Evolutionary conservation across 257 asterid species (phyloP).

Genomic region (Knoxia roxburghii): DNA sequence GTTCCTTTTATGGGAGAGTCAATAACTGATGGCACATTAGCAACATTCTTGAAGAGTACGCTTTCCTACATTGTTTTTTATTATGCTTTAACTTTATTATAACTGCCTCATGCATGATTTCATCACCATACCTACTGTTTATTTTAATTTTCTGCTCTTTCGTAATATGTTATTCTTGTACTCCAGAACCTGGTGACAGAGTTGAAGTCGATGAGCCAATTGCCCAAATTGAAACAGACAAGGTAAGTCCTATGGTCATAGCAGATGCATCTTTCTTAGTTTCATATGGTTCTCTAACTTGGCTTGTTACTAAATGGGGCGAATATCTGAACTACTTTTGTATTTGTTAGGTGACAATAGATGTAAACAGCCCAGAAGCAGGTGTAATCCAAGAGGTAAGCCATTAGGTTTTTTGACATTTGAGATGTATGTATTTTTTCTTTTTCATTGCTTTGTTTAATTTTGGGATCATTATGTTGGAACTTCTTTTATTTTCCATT

Average conservation of each 20-base stretch:
- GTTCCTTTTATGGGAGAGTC: constrained; percentile 99
- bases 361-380: constrained; percentile 97
- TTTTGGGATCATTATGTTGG: constrained; percentile 15
- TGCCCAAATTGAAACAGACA: constrained; percentile 98
- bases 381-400: constrained; percentile 89
- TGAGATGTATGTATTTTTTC: background rate
- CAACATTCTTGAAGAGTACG: constrained; percentile 81
- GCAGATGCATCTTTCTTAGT: background rate
- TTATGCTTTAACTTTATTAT: constrained; percentile 3
- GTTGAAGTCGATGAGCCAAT: constrained; percentile 87
- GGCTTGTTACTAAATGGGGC: constrained; percentile 19
- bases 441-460: constrained; percentile 5
- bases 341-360: constrained; percentile 79
- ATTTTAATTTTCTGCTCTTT: background rate
- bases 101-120: background rate
- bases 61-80: constrained; percentile 3
- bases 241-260: constrained; percentile 40
- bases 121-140: background rate
- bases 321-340: constrained; percentile 11
- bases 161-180: constrained; percentile 9
- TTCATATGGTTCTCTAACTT: constrained; percentile 6
- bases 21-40: constrained; percentile 82
- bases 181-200: constrained; percentile 82
- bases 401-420: background rate
- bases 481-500: constrained; percentile 9